These are phyloP conservation scores for Trametes elegans DNA, from an alignment of 768 basidiomycete species.

Conservation along the genomic window DNA sequence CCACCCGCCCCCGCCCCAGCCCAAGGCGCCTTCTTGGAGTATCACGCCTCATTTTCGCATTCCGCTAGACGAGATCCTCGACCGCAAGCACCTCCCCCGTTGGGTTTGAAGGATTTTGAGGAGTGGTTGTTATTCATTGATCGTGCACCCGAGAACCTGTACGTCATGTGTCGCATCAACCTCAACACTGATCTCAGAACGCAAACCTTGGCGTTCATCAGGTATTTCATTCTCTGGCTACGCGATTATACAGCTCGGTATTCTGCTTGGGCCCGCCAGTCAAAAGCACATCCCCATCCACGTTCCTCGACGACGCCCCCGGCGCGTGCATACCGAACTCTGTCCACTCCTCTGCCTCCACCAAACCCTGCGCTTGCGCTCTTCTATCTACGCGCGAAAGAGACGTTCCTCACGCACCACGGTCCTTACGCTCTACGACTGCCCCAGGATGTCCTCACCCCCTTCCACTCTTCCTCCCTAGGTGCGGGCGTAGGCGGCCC, in stretches of 20 bases:
- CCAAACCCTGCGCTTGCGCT: conserved; percentile 48
- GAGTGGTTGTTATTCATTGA: conserved; percentile 85
- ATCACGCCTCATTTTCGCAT: conserved; percentile 69
- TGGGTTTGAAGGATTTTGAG: conserved; percentile 55
- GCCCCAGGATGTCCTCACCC: conserved; percentile 59
- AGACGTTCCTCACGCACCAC: conserved; percentile 76
- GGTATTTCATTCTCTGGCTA: conserved; percentile 82
- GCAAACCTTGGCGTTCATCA: conserved; percentile 28
- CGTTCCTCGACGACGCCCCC: conserved; percentile 22
- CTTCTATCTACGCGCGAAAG: conserved; percentile 77
- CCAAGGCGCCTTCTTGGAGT: conserved; percentile 16
- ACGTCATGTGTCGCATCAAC: conserved; percentile 28
- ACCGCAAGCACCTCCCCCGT: conserved; percentile 78
- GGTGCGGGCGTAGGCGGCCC: conserved; percentile 11
- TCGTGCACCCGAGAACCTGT: conserved; percentile 72
- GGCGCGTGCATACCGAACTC: conserved; percentile 14
- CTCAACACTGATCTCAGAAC: not conserved
- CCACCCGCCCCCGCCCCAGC: conserved; percentile 20
- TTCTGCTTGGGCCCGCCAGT: conserved; percentile 38
- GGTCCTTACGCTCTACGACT: conserved; percentile 72
- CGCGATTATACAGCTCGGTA: conserved; percentile 64
- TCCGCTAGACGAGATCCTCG: conserved; percentile 70
- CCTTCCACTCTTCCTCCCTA: conserved; percentile 33
- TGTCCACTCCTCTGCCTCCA: conserved; percentile 15
- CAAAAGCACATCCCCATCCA: conserved; percentile 22